Conservation (phyloP, 345 rosid genomes). For the Eucalyptus grandis region DNA sequence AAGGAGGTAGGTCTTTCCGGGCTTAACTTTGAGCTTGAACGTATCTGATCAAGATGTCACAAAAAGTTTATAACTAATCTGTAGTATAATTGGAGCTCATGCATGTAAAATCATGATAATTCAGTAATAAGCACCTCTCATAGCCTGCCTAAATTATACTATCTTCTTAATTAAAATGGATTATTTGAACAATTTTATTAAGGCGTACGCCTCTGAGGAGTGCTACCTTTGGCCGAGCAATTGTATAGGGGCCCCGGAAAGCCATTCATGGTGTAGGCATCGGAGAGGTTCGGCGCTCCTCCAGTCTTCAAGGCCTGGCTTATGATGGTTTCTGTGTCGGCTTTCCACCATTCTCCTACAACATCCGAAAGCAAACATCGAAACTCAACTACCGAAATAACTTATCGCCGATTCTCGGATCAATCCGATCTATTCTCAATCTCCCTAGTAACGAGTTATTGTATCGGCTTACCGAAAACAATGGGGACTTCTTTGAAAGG, state of each 20-base stretch:
- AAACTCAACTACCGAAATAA: not conserved
- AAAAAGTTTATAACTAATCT: not conserved
- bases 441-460: not conserved
- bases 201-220: not conserved
- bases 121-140: not conserved
- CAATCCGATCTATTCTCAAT: not conserved
- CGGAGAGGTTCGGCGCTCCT: constrained; percentile 39
- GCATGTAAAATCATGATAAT: not conserved
- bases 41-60: constrained; percentile 16
- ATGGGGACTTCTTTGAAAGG: constrained; percentile 36
- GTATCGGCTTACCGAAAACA: constrained; percentile 15
- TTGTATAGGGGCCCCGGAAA: constrained; percentile 32
- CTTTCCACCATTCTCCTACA: constrained; percentile 54
- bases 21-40: constrained; percentile 38
- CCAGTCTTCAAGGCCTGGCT: constrained; percentile 36
- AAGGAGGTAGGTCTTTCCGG: constrained; percentile 35
- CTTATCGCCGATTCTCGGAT: not conserved
- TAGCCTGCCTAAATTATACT: not conserved
- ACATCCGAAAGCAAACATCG: not conserved
- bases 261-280: constrained; percentile 45
- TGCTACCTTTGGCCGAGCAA: constrained; percentile 31
- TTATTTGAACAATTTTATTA: not conserved
- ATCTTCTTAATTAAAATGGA: not conserved
- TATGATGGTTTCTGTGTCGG: constrained; percentile 29
- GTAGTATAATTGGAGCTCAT: not conserved